A percentile compares a stretch with the other conserved stretches of the same genome.
Evolutionary conservation across 805 yeast species (phyloP).

Genomic region (Pichia insulana): DNA sequence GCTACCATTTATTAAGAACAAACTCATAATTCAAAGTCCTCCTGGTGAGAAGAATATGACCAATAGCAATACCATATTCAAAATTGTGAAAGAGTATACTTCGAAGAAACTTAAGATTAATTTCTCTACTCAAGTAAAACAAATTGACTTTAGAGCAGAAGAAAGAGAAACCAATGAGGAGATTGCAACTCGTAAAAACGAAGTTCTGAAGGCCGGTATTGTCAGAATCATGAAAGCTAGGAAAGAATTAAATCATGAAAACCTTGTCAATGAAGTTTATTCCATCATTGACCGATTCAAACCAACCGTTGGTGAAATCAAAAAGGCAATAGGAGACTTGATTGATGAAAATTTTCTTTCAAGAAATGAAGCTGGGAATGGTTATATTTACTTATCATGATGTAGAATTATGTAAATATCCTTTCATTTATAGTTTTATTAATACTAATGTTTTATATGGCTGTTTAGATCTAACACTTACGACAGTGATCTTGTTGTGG

Average conservation of each 20-base stretch:
- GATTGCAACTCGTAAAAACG: slow-evolving; percentile 45
- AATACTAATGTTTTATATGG: too few species aligned
- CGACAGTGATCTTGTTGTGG: too few species aligned
- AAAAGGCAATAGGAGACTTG: slow-evolving; percentile 74
- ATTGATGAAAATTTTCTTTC: slow-evolving; percentile 81
- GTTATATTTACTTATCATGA: slow-evolving; percentile 75
- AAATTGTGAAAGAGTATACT: slow-evolving; percentile 73
- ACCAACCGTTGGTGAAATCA: slow-evolving; percentile 80
- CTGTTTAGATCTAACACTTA: too few species aligned
- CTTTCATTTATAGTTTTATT: too few species aligned
- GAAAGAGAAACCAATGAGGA: slow-evolving; percentile 80
- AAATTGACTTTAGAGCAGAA: slow-evolving; percentile 57
- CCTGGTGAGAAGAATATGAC: slow-evolving; percentile 46
- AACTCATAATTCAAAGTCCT: slow-evolving; percentile 61
- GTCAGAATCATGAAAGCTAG: slow-evolving; percentile 96
- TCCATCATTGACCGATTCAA: slow-evolving; percentile 78
- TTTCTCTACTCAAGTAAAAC: slow-evolving; percentile 35
- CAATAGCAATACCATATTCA: slow-evolving; percentile 49
- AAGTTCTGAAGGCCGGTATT: slow-evolving; percentile 83
- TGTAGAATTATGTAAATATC: too few species aligned
- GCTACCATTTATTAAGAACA: slow-evolving; percentile 69
- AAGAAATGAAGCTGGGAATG: slow-evolving; percentile 59
- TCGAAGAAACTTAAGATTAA: slow-evolving; percentile 79
- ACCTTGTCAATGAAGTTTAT: slow-evolving; percentile 77
- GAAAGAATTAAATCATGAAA: slow-evolving; percentile 67